Conservation (phyloP, 352 stramenopile species). For the Hyaloperonospora arabidopsidis region DNA sequence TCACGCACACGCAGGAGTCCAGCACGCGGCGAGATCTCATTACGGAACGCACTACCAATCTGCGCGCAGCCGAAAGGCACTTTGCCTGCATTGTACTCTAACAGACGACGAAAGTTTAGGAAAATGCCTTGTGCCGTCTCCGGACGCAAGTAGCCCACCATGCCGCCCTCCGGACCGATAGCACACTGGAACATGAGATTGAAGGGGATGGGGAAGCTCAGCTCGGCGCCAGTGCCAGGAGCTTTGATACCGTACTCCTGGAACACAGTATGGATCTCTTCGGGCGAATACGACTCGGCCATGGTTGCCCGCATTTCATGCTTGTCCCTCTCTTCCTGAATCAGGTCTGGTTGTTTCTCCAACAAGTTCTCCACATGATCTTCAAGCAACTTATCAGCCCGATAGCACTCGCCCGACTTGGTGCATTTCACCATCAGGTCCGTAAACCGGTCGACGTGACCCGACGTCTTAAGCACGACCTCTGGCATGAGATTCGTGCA, state of each 20-base stretch:
- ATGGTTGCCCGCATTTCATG: slow-evolving; percentile 91
- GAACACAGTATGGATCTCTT: slow-evolving; percentile 94
- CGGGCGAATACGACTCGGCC: slow-evolving; percentile 95
- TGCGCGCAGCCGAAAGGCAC: slow-evolving; percentile 78
- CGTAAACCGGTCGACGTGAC: slow-evolving; percentile 98
- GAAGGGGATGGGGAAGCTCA: slow-evolving; percentile 97
- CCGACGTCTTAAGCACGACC: slow-evolving; percentile 96
- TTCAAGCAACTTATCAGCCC: slow-evolving; percentile 99
- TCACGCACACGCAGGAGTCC: slow-evolving; percentile 97
- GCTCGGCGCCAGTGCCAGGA: slow-evolving; percentile 82
- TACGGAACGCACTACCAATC: slow-evolving; percentile 87
- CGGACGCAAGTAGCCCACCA: slow-evolving; percentile 95
- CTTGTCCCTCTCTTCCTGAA: slow-evolving; percentile 83
- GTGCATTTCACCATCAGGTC: slow-evolving; percentile 99
- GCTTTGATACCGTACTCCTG: slow-evolving; percentile 92
- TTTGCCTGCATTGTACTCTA: slow-evolving; percentile 97
- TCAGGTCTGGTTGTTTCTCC: slow-evolving; percentile 79
- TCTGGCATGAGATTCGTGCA: slow-evolving; percentile 98
- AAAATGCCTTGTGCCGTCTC: slow-evolving; percentile 99
- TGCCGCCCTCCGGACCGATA: slow-evolving; percentile 96
- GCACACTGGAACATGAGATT: slow-evolving; percentile 99
- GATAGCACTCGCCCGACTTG: slow-evolving; percentile 96
- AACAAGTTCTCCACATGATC: slow-evolving; percentile 97
- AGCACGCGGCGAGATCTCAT: slow-evolving; percentile 95
- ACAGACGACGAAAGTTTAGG: slow-evolving; percentile 97